Evolutionary conservation across 1,284 basidiomycete species (phyloP).

Genomic region (Apiotrichum montevideense): DNA sequence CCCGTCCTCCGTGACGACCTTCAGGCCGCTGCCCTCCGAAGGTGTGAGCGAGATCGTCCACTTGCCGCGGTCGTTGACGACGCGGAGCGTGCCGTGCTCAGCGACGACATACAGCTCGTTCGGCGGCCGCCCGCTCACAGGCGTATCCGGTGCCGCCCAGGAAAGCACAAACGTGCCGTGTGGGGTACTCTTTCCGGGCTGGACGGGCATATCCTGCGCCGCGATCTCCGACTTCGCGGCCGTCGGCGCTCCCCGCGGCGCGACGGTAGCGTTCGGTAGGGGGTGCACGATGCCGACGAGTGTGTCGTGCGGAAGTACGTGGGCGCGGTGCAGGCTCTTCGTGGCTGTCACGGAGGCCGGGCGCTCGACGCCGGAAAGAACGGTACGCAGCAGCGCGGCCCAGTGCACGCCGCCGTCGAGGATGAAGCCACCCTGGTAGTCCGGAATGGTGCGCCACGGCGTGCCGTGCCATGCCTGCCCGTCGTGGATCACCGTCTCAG

Average conservation of each 20-base stretch:
- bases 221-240: slow-evolving; percentile 5
- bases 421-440: slow-evolving; percentile 60
- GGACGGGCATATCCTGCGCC: slow-evolving; percentile 20
- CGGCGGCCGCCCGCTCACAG: slow-evolving; percentile 10
- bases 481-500: slow-evolving; percentile 56
- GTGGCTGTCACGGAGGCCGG: slow-evolving; percentile 57
- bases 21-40: slow-evolving; percentile 45
- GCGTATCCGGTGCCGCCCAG: slow-evolving; percentile 34
- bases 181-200: slow-evolving; percentile 29
- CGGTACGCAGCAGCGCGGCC: slow-evolving; percentile 33
- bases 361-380: slow-evolving; percentile 34
- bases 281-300: slow-evolving; percentile 51
- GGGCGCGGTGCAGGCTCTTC: slow-evolving; percentile 61
- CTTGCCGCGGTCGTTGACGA: slow-evolving; percentile 42
- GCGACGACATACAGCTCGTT: slow-evolving; percentile 31
- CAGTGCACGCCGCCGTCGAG: slow-evolving; percentile 46
- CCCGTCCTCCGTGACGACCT: slow-evolving; percentile 48
- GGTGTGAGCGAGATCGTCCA: slow-evolving; percentile 57
- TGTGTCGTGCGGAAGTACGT: slow-evolving; percentile 69
- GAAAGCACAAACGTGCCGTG: slow-evolving; percentile 35
- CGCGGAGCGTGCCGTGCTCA: slow-evolving; percentile 48
- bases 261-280: slow-evolving; percentile 55
- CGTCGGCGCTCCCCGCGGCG: slow-evolving; percentile 51
- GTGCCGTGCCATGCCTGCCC: slow-evolving; percentile 71
- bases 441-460: slow-evolving; percentile 70